phyloP scores from a whole-genome alignment of 192 early-diverging fungal genomes.

The Spinellus fusiger region DNA sequence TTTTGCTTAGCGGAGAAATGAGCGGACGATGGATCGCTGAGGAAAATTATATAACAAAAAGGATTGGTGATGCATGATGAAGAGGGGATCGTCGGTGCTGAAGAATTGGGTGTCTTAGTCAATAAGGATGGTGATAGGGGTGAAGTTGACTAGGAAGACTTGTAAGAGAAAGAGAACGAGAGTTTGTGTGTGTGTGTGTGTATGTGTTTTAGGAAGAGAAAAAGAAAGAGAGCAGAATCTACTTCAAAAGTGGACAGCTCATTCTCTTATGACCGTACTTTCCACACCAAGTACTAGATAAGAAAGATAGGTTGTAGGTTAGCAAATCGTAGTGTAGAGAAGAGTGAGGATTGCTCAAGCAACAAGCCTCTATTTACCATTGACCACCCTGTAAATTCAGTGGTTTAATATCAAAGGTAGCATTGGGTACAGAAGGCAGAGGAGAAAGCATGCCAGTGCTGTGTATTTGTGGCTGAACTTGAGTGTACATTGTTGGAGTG shows the following conservation, averaged over 20 bases:
- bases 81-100: too few relatives aligned
- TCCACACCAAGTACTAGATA: constrained; percentile 25
- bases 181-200: too few relatives aligned
- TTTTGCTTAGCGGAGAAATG: too few relatives aligned
- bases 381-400: constrained; percentile 24
- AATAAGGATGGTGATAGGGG: too few relatives aligned
- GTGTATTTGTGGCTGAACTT: background rate
- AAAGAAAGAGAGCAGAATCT: too few relatives aligned
- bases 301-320: background rate
- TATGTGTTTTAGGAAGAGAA: too few relatives aligned
- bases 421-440: background rate
- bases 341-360: background rate
- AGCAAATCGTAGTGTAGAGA: background rate
- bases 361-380: constrained; percentile 12
- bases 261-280: constrained; percentile 22
- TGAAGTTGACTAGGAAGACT: too few relatives aligned
- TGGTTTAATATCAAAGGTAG: constrained; percentile 9
- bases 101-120: too few relatives aligned
- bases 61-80: too few relatives aligned
- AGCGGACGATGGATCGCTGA: too few relatives aligned
- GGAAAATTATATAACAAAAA: too few relatives aligned
- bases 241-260: constrained; percentile 20
- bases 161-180: too few relatives aligned
- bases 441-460: background rate
- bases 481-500: background rate